phyloP scores from a whole-genome alignment of 2,329 filamentous ascomycete genomes.

The Xylaria sp. region DNA sequence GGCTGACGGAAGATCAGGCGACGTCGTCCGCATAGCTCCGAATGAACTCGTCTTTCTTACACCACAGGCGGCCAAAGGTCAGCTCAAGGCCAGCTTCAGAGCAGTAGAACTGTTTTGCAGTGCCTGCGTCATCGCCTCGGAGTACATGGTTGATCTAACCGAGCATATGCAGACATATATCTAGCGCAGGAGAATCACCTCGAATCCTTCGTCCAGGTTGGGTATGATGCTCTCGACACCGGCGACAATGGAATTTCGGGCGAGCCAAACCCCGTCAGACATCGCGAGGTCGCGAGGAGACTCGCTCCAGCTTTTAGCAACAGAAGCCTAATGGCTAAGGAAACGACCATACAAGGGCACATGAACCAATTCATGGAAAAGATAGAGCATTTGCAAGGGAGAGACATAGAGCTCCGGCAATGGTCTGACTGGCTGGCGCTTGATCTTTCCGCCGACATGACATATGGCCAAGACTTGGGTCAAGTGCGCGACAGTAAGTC shows the following conservation, averaged over 20 bases:
- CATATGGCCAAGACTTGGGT: constrained; percentile 36
- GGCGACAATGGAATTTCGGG: constrained; percentile 35
- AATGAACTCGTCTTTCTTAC: constrained; percentile 30
- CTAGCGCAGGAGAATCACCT: constrained; percentile 27
- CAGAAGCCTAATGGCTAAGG: constrained; percentile 25
- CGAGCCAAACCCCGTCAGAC: constrained; percentile 34
- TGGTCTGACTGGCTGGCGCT: constrained; percentile 42
- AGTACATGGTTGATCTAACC: background rate
- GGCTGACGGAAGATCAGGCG: constrained; percentile 20
- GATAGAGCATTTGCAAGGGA: constrained; percentile 14
- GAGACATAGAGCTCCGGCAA: constrained; percentile 29
- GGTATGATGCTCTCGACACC: constrained; percentile 30
- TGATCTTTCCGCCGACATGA: constrained; percentile 41
- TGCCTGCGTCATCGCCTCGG: background rate
- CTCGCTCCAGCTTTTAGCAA: constrained; percentile 35
- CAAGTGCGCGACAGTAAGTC: constrained; percentile 39
- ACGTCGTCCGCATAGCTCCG: constrained; percentile 27
- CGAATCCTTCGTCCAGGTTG: constrained; percentile 33
- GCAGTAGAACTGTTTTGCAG: background rate
- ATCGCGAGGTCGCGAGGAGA: constrained; percentile 35
- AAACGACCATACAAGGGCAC: constrained; percentile 29
- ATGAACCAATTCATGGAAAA: constrained; percentile 30
- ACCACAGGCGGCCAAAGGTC: constrained; percentile 29
- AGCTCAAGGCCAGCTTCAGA: constrained; percentile 20
- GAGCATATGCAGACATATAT: constrained; percentile 27